Conservation (phyloP, 495 filamentous ascomycete genomes). For the Clavariopsis aquatica region DNA sequence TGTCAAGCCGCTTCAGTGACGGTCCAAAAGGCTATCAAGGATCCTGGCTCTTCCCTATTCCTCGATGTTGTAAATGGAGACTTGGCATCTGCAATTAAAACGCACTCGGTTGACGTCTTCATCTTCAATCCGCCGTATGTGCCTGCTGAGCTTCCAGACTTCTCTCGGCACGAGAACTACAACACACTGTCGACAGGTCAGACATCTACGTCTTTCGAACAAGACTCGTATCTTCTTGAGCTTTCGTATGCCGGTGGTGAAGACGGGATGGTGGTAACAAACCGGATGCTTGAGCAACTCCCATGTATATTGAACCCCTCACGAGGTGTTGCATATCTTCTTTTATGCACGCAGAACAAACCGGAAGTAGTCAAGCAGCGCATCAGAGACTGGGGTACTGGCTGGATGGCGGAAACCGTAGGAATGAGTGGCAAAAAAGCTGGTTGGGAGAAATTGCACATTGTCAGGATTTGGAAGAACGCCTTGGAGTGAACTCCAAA, state of each 20-base stretch:
- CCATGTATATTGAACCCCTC: slow-evolving; percentile 58
- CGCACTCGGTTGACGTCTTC: slow-evolving; percentile 69
- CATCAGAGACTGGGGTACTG: slow-evolving; percentile 57
- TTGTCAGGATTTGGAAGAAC: slow-evolving; percentile 72
- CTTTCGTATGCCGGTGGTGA: slow-evolving; percentile 84
- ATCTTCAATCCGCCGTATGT: slow-evolving; percentile 98
- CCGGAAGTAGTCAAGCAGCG: slow-evolving; percentile 71
- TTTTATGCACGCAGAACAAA: slow-evolving; percentile 85
- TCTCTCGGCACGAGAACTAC: slow-evolving; percentile 41
- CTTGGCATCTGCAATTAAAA: slow-evolving; percentile 59
- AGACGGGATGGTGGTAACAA: slow-evolving; percentile 92
- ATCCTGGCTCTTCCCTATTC: slow-evolving; percentile 43
- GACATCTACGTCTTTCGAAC: slow-evolving; percentile 55
- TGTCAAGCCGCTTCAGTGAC: slow-evolving; percentile 70
- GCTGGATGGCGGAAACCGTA: slow-evolving; percentile 77
- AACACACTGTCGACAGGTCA: slow-evolving; percentile 40
- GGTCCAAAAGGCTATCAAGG: slow-evolving; percentile 54
- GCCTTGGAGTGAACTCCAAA: not conserved
- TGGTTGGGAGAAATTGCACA: slow-evolving; percentile 88
- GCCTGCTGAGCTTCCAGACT: slow-evolving; percentile 68
- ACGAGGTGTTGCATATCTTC: slow-evolving; percentile 80
- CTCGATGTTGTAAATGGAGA: slow-evolving; percentile 67
- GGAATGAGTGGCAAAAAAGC: slow-evolving; percentile 79
- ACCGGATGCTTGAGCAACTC: slow-evolving; percentile 69
- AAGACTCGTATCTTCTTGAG: slow-evolving; percentile 77